Evolutionary conservation across 805 yeast genomes (phyloP), one percentile per base, ranked within the genome.

Genomic region (Candida hungchunana): DNA sequence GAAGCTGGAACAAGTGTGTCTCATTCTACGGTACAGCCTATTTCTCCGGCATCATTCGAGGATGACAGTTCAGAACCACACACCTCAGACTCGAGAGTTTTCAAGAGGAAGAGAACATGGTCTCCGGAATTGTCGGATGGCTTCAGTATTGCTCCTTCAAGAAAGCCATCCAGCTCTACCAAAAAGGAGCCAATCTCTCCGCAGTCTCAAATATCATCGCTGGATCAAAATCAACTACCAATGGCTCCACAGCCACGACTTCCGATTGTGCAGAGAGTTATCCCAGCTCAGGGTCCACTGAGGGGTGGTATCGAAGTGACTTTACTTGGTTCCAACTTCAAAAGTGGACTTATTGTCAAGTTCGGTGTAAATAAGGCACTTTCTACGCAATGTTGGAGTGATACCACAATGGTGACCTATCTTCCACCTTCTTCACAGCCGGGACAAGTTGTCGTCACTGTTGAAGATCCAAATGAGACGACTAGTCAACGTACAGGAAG

Each of bases 221-320:
- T 35, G 3, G 38, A 34, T 6, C 45, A 29, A n/a, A 18, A 7
- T 6, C 45, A 37, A 19, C 26, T 46, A 28, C 33, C 44, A 19
- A 29, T n/a, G n/a, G n/a, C n/a, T n/a, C 26, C 35, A 25, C 40
- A 32, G 12, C 26, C 15, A 19, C 36, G 31, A 18, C 27, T 31
- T 5, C 51, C 55, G 23, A 25, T 42, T 0, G 80, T 90, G 35
- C 90, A 87, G 57, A 71, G 96, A 40, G 82, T 93, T 9, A 89
- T 93, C 39, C 99, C 99, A 1, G 82, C 94, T 0, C 93, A 85
- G 58, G 99, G 99, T 3, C 95, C 97, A 8, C 74, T 88, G 10
- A 73, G 96, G 44, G 99, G 99, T 47, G 99, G 98, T 13, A 81
- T 89, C 28, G 99, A 93, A 58, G 85, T 93, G 7, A 93, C 98